phyloP scores from a whole-genome alignment of 2,329 filamentous ascomycete genomes.

The Metarhizium brunneum region DNA sequence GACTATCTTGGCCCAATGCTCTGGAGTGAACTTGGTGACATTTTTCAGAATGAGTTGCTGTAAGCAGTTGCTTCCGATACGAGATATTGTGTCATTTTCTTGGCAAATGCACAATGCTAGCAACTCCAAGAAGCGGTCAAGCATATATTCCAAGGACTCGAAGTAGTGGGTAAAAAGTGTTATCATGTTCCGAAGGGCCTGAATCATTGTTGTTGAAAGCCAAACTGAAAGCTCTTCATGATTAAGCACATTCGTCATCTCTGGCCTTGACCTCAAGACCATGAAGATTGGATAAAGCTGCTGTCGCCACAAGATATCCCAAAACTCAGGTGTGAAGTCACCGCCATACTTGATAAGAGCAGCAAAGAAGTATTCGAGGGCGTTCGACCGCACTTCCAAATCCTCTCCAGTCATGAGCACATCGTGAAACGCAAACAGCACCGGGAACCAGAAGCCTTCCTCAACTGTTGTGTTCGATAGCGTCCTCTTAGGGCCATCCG shows the following conservation, averaged over 20 bases:
- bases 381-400: constrained; percentile 83
- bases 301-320: constrained; percentile 97
- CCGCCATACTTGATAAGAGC: constrained; percentile 83
- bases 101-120: constrained; percentile 95
- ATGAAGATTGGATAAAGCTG: constrained; percentile 97
- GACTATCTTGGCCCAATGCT: constrained; percentile 92
- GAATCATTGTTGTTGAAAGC: constrained; percentile 99
- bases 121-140: constrained; percentile 92
- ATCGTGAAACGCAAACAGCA: constrained; percentile 96
- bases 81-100: constrained; percentile 95
- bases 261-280: constrained; percentile 89
- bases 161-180: constrained; percentile 99
- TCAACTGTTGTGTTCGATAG: constrained; percentile 79
- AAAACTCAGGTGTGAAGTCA: constrained; percentile 88
- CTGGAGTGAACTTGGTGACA: constrained; percentile 76
- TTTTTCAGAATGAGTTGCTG: constrained; percentile 96
- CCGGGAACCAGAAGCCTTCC: constrained; percentile 97
- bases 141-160: constrained; percentile 90
- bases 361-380: constrained; percentile 94
- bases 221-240: constrained; percentile 97
- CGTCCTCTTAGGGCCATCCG: constrained; percentile 39
- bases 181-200: constrained; percentile 96
- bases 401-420: constrained; percentile 99
- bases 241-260: constrained; percentile 90
- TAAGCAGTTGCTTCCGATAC: constrained; percentile 95